Conservation (phyloP, 2,329 filamentous ascomycete genomes). For the Neofusicoccum kwambonambiense region DNA sequence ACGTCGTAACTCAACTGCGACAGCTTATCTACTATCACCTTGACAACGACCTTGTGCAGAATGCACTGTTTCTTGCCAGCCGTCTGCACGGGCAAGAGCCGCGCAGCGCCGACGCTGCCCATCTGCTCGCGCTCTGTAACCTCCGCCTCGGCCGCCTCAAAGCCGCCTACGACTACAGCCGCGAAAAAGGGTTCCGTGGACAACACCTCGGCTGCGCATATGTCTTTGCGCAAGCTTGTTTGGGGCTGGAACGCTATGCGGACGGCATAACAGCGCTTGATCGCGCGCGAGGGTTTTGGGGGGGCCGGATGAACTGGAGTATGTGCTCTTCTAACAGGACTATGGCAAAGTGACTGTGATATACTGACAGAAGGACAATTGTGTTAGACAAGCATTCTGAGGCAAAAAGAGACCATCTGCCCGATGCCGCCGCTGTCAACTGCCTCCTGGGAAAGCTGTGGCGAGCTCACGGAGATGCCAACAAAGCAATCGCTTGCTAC, state of each 20-base stretch:
- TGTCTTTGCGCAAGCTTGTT: conserved; percentile 85
- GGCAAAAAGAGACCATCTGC: conserved; percentile 68
- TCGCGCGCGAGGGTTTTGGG: conserved; percentile 75
- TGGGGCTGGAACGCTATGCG: conserved; percentile 73
- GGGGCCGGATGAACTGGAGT: conserved; percentile 72
- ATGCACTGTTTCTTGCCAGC: conserved; percentile 91
- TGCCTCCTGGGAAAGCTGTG: conserved; percentile 87
- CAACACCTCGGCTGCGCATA: conserved; percentile 84
- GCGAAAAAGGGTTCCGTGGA: conserved; percentile 67
- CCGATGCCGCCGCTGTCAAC: conserved; percentile 80
- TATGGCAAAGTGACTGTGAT: not conserved
- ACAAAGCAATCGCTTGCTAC: conserved; percentile 81
- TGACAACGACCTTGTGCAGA: conserved; percentile 85
- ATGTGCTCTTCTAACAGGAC: conserved; percentile 43
- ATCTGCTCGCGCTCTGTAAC: conserved; percentile 82
- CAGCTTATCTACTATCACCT: conserved; percentile 71
- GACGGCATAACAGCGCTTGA: conserved; percentile 84
- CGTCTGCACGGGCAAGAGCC: conserved; percentile 82
- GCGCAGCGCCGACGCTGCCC: conserved; percentile 74
- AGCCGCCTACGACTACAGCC: conserved; percentile 81
- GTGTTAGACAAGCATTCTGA: conserved; percentile 68
- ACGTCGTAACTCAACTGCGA: conserved; percentile 60
- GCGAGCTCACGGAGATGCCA: conserved; percentile 73
- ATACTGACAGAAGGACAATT: not conserved
- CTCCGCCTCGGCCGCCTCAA: conserved; percentile 78